phyloP scores from a whole-genome alignment of 202 grass and related monocot species.

The Zizania palustris region DNA sequence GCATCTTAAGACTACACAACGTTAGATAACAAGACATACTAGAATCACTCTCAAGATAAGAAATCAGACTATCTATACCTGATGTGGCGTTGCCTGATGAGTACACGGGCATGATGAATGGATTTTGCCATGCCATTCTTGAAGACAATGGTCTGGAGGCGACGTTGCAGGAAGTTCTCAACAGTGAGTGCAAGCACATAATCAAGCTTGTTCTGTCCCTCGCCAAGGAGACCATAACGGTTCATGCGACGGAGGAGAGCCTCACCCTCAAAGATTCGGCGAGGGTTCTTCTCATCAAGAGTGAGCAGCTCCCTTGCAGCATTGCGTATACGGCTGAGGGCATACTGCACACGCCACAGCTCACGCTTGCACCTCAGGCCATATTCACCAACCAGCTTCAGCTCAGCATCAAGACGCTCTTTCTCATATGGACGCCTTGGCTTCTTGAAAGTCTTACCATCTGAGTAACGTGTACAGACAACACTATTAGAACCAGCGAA shows the following conservation, averaged over 20 bases:
- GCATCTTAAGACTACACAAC: background rate
- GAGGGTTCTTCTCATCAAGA: slow-evolving; percentile 74
- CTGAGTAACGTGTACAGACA: slow-evolving; percentile 9
- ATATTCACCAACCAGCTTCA: slow-evolving; percentile 75
- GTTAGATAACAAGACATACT: background rate
- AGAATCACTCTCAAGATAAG: no score
- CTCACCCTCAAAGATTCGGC: slow-evolving; percentile 77
- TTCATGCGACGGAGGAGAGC: slow-evolving; percentile 74
- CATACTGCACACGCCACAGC: slow-evolving; percentile 76
- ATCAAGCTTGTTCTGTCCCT: slow-evolving; percentile 81
- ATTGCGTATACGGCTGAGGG: slow-evolving; percentile 64
- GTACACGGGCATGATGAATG: slow-evolving; percentile 73
- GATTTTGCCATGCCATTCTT: slow-evolving; percentile 76
- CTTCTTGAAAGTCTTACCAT: slow-evolving; percentile 87
- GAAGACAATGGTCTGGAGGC: slow-evolving; percentile 75
- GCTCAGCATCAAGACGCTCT: slow-evolving; percentile 71
- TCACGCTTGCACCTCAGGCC: slow-evolving; percentile 75
- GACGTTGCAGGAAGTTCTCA: slow-evolving; percentile 68
- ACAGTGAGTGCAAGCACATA: slow-evolving; percentile 74
- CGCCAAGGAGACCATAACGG: slow-evolving; percentile 65
- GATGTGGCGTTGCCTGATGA: slow-evolving; percentile 73
- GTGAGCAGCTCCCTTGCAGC: slow-evolving; percentile 73
- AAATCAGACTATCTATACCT: slow-evolving; percentile 31
- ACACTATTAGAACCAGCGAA: no score
- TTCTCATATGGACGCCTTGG: slow-evolving; percentile 75